Evolutionary conservation across 441 rosid species (phyloP).

Genomic region (Sinapis alba): DNA sequence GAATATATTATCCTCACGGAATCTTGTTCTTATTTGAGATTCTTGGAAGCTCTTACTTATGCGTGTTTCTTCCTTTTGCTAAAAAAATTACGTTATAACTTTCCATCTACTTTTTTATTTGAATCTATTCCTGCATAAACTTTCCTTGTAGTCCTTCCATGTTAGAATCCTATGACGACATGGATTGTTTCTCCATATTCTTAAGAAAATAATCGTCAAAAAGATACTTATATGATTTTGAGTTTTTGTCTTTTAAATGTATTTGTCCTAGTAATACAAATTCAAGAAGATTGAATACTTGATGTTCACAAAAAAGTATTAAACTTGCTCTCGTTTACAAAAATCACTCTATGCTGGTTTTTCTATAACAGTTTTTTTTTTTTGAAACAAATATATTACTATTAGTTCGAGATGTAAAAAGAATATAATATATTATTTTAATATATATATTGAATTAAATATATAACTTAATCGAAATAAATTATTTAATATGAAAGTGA

Average conservation of each 20-base stretch:
- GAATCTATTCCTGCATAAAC: constrained; percentile 30
- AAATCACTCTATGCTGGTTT: neutral
- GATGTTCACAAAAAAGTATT: neutral
- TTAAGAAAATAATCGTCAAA: neutral
- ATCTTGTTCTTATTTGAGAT: constrained; percentile 52
- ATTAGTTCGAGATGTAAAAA: no score
- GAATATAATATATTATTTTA: no score
- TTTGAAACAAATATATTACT: no score
- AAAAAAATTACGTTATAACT: constrained; percentile 18
- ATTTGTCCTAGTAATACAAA: neutral
- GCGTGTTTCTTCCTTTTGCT: constrained; percentile 39
- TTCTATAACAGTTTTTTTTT: no score
- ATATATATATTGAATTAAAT: no score
- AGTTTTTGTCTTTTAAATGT: neutral
- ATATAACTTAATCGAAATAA: no score
- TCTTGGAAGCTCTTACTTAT: constrained; percentile 40
- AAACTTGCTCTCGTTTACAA: neutral
- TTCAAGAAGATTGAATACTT: neutral
- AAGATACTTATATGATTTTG: neutral
- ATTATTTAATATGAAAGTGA: no score
- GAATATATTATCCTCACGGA: constrained; percentile 41
- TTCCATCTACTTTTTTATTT: constrained; percentile 26
- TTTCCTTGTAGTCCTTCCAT: constrained; percentile 22
- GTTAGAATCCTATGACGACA: constrained; percentile 30
- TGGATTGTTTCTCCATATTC: neutral